Percentiles rank a stretch among this genome's conserved stretches.
These are phyloP conservation scores for Boletus vinaceobasis DNA, from an alignment of 768 basidiomycete genomes.

Conservation along the genomic window DNA sequence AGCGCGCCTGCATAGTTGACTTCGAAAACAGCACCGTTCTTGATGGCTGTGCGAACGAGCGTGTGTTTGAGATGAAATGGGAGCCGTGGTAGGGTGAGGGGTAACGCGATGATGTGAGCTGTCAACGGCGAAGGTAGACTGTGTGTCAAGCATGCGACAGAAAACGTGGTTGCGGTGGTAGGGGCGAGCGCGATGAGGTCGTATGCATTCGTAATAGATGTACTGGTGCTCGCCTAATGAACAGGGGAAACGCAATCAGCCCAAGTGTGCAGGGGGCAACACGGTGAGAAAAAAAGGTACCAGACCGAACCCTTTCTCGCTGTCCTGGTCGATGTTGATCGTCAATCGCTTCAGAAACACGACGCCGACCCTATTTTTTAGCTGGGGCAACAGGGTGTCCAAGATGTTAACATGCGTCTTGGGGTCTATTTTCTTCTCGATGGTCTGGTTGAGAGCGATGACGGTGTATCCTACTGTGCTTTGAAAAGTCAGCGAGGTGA, in stretches of 20 bases:
- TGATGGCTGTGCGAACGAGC: slow-evolving; percentile 72
- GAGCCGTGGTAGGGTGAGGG: slow-evolving; percentile 72
- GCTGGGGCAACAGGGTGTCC: slow-evolving; percentile 52
- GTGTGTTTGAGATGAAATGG: slow-evolving; percentile 84
- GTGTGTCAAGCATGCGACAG: slow-evolving; percentile 77
- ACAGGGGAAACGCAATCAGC: background rate
- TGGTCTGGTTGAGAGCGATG: slow-evolving; percentile 70
- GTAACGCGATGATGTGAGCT: slow-evolving; percentile 77
- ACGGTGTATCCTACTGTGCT: slow-evolving; percentile 81
- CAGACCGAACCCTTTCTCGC: slow-evolving; percentile 82
- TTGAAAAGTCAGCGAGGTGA: slow-evolving; percentile 2
- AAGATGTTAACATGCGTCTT: slow-evolving; percentile 67
- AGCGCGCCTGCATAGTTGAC: slow-evolving; percentile 74
- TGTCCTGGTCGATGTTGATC: slow-evolving; percentile 78
- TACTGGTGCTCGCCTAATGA: slow-evolving; percentile 68
- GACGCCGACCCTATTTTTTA: slow-evolving; percentile 57
- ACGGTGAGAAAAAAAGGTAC: slow-evolving; percentile 38
- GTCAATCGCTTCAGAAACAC: slow-evolving; percentile 73
- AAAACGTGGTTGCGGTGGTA: slow-evolving; percentile 68
- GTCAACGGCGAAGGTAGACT: slow-evolving; percentile 72
- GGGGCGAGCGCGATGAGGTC: slow-evolving; percentile 78
- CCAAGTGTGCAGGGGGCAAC: background rate
- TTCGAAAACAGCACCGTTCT: slow-evolving; percentile 82
- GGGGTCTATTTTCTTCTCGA: slow-evolving; percentile 67
- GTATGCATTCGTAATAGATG: slow-evolving; percentile 57